Conservation (phyloP, 345 rosid species). For the Crucihimalaya himalaica region DNA sequence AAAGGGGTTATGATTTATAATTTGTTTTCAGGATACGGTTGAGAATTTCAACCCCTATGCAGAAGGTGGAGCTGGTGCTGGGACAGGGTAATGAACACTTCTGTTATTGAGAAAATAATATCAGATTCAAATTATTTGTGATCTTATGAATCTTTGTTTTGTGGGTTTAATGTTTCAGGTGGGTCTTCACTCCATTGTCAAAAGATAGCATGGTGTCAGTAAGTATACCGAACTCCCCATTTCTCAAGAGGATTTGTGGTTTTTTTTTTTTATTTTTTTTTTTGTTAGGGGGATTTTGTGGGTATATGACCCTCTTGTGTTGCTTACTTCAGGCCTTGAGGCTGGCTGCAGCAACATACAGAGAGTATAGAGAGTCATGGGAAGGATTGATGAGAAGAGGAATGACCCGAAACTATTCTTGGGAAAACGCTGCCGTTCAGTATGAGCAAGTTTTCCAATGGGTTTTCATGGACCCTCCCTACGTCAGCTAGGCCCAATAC, state of each 20-base stretch:
- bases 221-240: constrained; percentile 28
- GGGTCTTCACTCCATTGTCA: constrained; percentile 79
- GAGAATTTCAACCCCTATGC: constrained; percentile 79
- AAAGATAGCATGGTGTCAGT: constrained; percentile 80
- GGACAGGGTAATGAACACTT: constrained; percentile 69
- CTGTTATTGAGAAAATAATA: background rate
- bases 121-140: constrained; percentile 7
- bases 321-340: constrained; percentile 61
- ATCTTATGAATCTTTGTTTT: constrained; percentile 1
- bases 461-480: constrained; percentile 80
- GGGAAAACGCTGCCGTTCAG: constrained; percentile 87
- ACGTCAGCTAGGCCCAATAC: constrained; percentile 41
- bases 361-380: constrained; percentile 77
- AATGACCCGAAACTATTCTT: constrained; percentile 63
- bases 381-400: constrained; percentile 78
- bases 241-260: background rate
- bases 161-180: constrained; percentile 49
- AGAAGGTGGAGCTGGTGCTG: constrained; percentile 63
- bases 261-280: background rate
- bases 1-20: background rate
- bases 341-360: constrained; percentile 64
- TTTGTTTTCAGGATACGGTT: constrained; percentile 73
- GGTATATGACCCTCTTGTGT: background rate
- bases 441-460: constrained; percentile 88
- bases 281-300: background rate